phyloP scores from a whole-genome alignment of 768 basidiomycete species.

The Trametes meyenii region DNA sequence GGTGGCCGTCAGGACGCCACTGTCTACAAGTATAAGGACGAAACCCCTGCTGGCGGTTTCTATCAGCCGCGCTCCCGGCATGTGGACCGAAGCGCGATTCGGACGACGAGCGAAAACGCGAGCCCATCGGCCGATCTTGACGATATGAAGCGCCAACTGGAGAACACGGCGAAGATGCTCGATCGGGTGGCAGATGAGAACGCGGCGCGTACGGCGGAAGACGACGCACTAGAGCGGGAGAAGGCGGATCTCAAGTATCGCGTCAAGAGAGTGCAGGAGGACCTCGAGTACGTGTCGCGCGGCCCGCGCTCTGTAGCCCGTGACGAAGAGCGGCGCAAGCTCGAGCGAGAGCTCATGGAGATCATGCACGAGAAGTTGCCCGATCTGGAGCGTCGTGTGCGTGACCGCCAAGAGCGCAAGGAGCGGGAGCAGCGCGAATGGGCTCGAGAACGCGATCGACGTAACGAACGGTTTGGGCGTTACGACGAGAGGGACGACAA shows the following conservation, averaged over 20 bases:
- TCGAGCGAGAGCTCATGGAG: conserved; percentile 85
- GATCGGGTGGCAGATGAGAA: conserved; percentile 73
- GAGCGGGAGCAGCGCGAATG: conserved; percentile 80
- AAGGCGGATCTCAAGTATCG: conserved; percentile 83
- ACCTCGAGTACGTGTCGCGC: conserved; percentile 83
- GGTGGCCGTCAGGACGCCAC: conserved; percentile 83
- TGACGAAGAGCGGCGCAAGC: conserved; percentile 82
- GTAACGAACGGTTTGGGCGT: conserved; percentile 80
- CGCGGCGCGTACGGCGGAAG: conserved; percentile 67
- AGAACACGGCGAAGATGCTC: conserved; percentile 77
- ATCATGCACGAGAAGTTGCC: conserved; percentile 92
- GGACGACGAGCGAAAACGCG: conserved; percentile 70
- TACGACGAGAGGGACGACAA: conserved; percentile 55
- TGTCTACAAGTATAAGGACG: conserved; percentile 83
- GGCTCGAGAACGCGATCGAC: conserved; percentile 75
- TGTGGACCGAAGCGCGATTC: conserved; percentile 80
- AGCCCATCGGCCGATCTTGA: conserved; percentile 65
- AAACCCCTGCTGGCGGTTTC: conserved; percentile 58
- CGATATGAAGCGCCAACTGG: conserved; percentile 85
- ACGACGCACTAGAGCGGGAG: conserved; percentile 90
- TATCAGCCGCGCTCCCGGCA: conserved; percentile 86
- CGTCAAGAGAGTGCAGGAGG: conserved; percentile 86
- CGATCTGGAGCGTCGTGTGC: conserved; percentile 83
- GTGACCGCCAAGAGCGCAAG: conserved; percentile 74
- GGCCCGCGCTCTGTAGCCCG: conserved; percentile 71